Conservation (phyloP, 495 filamentous ascomycete genomes). For the Cercophora scortea region DNA sequence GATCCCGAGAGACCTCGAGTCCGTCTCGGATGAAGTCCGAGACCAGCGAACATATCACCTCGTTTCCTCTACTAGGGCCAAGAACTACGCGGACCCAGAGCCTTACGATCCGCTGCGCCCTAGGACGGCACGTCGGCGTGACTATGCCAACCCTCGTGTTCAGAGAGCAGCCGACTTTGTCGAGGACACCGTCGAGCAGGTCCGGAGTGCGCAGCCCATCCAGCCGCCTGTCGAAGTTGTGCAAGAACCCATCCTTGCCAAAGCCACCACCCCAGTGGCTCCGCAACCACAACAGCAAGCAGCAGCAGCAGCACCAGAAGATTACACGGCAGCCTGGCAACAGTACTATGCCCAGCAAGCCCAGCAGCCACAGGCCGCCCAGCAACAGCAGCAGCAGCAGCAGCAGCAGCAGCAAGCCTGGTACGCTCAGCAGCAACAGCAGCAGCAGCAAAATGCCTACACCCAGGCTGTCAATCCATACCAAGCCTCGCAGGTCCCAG, state of each 20-base stretch:
- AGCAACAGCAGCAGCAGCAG: slow-evolving; percentile 18
- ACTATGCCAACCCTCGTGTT: slow-evolving; percentile 24
- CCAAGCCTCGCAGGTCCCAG: slow-evolving; percentile 1
- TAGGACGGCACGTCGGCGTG: slow-evolving; percentile 19
- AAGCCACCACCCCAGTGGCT: background rate
- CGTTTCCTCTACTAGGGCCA: slow-evolving; percentile 26
- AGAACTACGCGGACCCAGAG: slow-evolving; percentile 23
- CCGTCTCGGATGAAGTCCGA: slow-evolving; percentile 4
- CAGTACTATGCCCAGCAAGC: slow-evolving; percentile 22
- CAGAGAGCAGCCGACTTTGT: slow-evolving; percentile 22
- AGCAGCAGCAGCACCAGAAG: slow-evolving; percentile 9
- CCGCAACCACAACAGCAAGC: background rate
- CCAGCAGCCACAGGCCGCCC: slow-evolving; percentile 6
- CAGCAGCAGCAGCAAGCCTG: slow-evolving; percentile 20
- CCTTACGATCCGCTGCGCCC: slow-evolving; percentile 19
- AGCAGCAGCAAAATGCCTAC: slow-evolving; percentile 11
- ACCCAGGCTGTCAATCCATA: slow-evolving; percentile 16
- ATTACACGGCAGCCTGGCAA: slow-evolving; percentile 21
- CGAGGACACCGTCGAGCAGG: slow-evolving; percentile 18
- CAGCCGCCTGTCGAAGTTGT: background rate
- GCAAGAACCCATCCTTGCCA: background rate
- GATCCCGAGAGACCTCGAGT: slow-evolving; percentile 3
- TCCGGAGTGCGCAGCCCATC: slow-evolving; percentile 22
- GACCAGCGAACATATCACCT: slow-evolving; percentile 21
- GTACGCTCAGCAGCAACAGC: slow-evolving; percentile 17